Evolutionary conservation across 1,139 yeast genomes (phyloP).

Genomic region (Kodamaea fungicola): DNA sequence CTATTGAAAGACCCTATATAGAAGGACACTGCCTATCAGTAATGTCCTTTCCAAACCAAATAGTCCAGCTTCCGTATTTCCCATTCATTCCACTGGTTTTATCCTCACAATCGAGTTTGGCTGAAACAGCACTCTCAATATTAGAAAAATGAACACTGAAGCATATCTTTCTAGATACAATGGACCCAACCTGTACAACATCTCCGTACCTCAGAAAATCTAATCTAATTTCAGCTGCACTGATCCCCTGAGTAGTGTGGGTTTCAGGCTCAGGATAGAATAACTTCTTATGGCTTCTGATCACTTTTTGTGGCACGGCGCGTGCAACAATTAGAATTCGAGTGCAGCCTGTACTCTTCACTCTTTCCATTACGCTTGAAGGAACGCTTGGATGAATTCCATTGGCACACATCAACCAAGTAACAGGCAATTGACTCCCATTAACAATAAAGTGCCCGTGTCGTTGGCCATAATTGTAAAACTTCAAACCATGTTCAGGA

Average conservation of each 20-base stretch:
- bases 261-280: slow-evolving; percentile 33
- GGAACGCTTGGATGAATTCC: slow-evolving; percentile 33
- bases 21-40: slow-evolving; percentile 49
- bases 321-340: slow-evolving; percentile 32
- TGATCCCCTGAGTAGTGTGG: slow-evolving; percentile 29
- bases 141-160: slow-evolving; percentile 63
- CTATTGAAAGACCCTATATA: not conserved
- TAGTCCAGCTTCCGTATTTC: slow-evolving; percentile 59
- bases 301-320: slow-evolving; percentile 21
- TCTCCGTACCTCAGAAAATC: slow-evolving; percentile 61
- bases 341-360: slow-evolving; percentile 19
- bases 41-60: slow-evolving; percentile 67
- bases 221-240: slow-evolving; percentile 28
- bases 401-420: slow-evolving; percentile 26
- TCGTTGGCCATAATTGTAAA: slow-evolving; percentile 51
- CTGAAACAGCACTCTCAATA: slow-evolving; percentile 60
- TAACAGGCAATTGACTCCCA: slow-evolving; percentile 47
- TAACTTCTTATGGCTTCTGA: slow-evolving; percentile 16
- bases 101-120: slow-evolving; percentile 44
- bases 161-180: slow-evolving; percentile 62
- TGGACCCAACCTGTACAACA: slow-evolving; percentile 61
- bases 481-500: slow-evolving; percentile 53
- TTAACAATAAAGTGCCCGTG: slow-evolving; percentile 58
- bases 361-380: slow-evolving; percentile 17
- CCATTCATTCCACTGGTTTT: slow-evolving; percentile 33